Percentiles rank a stretch among this genome's conserved stretches.
These are phyloP conservation scores for Fusarium buxicola DNA, from an alignment of 2,329 filamentous ascomycete species.

Conservation along the genomic window DNA sequence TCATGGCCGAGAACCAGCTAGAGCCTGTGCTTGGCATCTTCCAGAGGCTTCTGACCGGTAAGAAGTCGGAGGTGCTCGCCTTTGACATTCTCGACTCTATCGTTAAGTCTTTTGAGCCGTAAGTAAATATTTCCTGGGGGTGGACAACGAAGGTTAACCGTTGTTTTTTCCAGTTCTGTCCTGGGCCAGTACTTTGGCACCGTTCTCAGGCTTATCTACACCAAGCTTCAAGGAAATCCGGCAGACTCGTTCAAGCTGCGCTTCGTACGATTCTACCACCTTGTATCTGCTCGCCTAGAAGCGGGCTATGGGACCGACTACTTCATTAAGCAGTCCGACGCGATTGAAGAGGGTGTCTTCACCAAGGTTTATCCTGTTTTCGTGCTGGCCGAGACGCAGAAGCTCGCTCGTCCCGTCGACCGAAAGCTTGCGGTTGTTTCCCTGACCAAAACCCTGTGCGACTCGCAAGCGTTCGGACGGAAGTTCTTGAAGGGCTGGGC, in stretches of 20 bases:
- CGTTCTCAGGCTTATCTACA: conserved; percentile 85
- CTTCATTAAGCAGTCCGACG: conserved; percentile 86
- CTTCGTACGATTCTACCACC: conserved; percentile 95
- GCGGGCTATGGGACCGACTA: conserved; percentile 91
- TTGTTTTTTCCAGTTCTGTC: conserved; percentile 58
- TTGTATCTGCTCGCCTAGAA: conserved; percentile 82
- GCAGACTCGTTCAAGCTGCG: conserved; percentile 86
- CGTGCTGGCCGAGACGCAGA: conserved; percentile 89
- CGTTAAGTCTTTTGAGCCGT: conserved; percentile 78
- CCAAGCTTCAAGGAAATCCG: conserved; percentile 73
- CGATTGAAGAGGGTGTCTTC: conserved; percentile 83
- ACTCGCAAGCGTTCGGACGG: conserved; percentile 84
- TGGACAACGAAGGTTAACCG: conserved; percentile 38
- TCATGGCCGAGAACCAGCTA: conserved; percentile 82
- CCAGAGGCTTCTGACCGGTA: conserved; percentile 85
- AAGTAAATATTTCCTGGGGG: conserved; percentile 52
- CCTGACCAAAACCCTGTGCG: conserved; percentile 89
- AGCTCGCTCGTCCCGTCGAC: conserved; percentile 87
- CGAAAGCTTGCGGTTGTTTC: conserved; percentile 95
- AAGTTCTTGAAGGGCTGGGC: conserved; percentile 91
- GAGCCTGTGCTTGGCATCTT: conserved; percentile 95
- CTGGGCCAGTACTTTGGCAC: conserved; percentile 82
- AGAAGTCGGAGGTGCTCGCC: conserved; percentile 85
- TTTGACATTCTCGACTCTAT: conserved; percentile 92
- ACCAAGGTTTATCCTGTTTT: conserved; percentile 86